Evolutionary conservation across 257 asterid genomes (phyloP).

Genomic region (Fraxinus quadrangulata): DNA sequence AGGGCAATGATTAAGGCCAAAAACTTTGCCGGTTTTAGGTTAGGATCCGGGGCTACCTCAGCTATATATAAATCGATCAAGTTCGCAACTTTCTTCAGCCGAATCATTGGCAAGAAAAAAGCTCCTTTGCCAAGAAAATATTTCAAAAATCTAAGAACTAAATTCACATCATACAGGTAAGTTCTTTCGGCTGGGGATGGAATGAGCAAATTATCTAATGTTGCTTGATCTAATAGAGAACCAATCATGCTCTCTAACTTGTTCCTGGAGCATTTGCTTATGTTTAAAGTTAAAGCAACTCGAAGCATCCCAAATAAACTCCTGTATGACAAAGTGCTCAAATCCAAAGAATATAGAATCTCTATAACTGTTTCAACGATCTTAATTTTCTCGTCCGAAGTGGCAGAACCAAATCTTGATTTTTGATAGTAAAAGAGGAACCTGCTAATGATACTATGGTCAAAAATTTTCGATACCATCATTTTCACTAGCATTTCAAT

Average conservation of each 20-base stretch:
- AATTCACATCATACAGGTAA: constrained; percentile 67
- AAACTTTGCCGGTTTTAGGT: constrained; percentile 61
- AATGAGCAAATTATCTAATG: constrained; percentile 66
- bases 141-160: constrained; percentile 59
- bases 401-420: constrained; percentile 47
- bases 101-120: constrained; percentile 61
- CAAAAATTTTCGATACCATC: constrained; percentile 51
- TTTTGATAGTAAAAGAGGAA: constrained; percentile 76
- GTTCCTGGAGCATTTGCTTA: constrained; percentile 41
- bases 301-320: constrained; percentile 66
- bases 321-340: constrained; percentile 53
- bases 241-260: constrained; percentile 76
- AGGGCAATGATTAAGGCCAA: constrained; percentile 53
- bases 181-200: constrained; percentile 56
- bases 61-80: constrained; percentile 69
- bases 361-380: constrained; percentile 52
- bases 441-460: constrained; percentile 53
- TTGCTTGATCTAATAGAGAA: constrained; percentile 59
- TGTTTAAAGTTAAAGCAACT: constrained; percentile 38
- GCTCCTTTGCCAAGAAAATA: constrained; percentile 59
- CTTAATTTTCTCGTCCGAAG: constrained; percentile 41
- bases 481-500: constrained; percentile 42
- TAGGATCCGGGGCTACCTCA: constrained; percentile 86
- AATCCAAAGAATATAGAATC: constrained; percentile 60
- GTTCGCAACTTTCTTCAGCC: constrained; percentile 55